Evolutionary conservation across 108 stramenopile species (phyloP).

Genomic region (Cyclotella atomus): DNA sequence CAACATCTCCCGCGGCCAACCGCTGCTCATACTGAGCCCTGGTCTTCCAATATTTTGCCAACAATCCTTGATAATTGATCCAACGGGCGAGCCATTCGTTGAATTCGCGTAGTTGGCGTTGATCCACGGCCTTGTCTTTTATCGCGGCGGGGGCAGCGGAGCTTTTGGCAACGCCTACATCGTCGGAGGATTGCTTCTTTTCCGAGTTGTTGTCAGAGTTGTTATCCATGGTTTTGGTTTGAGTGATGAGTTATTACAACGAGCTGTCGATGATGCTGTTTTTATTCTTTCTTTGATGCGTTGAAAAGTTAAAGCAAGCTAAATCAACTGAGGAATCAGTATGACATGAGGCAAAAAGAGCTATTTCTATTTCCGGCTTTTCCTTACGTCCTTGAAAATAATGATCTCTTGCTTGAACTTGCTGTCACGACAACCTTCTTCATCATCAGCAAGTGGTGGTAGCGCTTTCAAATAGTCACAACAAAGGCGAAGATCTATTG

Average conservation of each 20-base stretch:
- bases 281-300: too few species aligned
- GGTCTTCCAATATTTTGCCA: slow-evolving; percentile 16
- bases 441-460: too few species aligned
- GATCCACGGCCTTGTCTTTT: neutral
- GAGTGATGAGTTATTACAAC: neutral
- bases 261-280: too few species aligned
- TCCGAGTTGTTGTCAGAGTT: neutral
- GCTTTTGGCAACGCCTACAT: neutral
- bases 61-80: slow-evolving; percentile 10
- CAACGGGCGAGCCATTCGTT: slow-evolving; percentile 28
- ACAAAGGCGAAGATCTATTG: too few species aligned
- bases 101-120: slow-evolving; percentile 29
- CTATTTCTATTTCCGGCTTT: neutral
- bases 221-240: neutral
- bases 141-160: neutral
- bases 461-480: too few species aligned
- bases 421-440: too few species aligned
- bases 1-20: too few species aligned
- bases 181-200: neutral
- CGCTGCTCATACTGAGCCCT: neutral
- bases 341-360: neutral
- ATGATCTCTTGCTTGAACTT: neutral
- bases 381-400: neutral
- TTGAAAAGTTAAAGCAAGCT: neutral
- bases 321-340: neutral